Evolutionary conservation across 2,329 filamentous ascomycete species (phyloP), one percentile per base, ranked within the genome.

Genomic region (Simplicillium sp.): DNA sequence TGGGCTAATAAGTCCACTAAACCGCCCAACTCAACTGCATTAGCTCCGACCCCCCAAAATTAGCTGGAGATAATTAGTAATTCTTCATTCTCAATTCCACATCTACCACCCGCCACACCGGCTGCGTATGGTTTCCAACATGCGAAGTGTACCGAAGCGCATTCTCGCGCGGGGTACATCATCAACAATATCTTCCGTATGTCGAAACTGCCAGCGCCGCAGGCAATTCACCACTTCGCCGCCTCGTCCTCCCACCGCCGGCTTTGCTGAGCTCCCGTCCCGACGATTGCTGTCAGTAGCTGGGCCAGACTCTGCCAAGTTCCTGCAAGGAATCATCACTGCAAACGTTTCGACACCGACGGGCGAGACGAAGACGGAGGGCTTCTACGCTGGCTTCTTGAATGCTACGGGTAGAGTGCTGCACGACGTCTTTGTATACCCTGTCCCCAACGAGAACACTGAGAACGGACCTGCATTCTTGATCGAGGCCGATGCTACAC

Each of bases 341-440:
- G 77, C 82, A 47, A 62, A 55, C 34, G 49, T 64, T 8, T 62
- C 73, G 0, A 53, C 65, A 7, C 55, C 46, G 18, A 48, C 65
- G 44, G 55, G 61, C 45, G 45, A 54, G 29, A 52, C 63, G 2
- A 60, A 60, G 17, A 53, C 50, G 3, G 62, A 66, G 1, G 82
- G 79, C 4, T 80, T 84, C 58, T 97, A 94, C 62, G 73, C 83
- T 7, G 87, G 81, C 1, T 95, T 98, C 54, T 70, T 98, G 34
- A 94, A 84, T 50, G 87, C 90, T 7, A 77, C 79, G 45, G 92
- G 92, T 34, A 77, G 89, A 43, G 75, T 98, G 9, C 67, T 96
- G 34, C 77, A 90, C 65, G 92, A 98, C 64, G 84, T 88, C 39
- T 94, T 97, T 60, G 71, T 98, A 37, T 96, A 95, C 67, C 82